Conservation (phyloP, 768 basidiomycete genomes). For the Clitopilus passeckerianus region DNA sequence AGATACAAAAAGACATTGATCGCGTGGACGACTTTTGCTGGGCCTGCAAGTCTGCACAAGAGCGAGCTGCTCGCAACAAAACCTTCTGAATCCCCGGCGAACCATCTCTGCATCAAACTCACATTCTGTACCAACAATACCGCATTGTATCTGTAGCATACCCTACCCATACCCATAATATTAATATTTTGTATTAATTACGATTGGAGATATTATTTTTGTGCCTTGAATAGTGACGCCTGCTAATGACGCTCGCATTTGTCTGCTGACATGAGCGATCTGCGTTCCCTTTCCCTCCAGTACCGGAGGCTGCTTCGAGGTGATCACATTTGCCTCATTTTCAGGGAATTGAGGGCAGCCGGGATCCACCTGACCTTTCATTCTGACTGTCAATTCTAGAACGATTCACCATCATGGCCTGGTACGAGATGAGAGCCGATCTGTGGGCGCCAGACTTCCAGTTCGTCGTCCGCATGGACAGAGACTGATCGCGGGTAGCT, state of each 20-base stretch:
- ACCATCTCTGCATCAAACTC: neutral
- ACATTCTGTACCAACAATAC: neutral
- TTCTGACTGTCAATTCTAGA: neutral
- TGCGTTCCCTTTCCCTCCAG: neutral
- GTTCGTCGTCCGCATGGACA: neutral
- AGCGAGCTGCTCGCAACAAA: constrained; percentile 23
- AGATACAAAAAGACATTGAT: constrained; percentile 67
- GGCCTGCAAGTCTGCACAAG: constrained; percentile 58
- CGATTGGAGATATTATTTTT: neutral
- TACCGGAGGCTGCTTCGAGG: neutral
- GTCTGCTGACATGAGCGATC: neutral
- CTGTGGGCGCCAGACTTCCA: neutral
- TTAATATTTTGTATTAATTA: constrained; percentile 3
- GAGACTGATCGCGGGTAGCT: neutral
- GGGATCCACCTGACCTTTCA: neutral
- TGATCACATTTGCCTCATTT: constrained; percentile 7
- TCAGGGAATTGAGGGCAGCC: constrained; percentile 1
- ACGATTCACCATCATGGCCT: neutral
- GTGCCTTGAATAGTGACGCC: neutral
- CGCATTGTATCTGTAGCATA: neutral
- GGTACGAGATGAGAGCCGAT: neutral
- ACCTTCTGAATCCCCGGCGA: neutral
- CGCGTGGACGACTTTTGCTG: constrained; percentile 68
- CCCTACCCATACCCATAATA: neutral
- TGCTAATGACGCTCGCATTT: neutral